Percentiles rank a stretch among this genome's conserved stretches.
These are phyloP conservation scores for Kluyveromyces siamensis DNA, from an alignment of 805 yeast species.

Conservation along the genomic window DNA sequence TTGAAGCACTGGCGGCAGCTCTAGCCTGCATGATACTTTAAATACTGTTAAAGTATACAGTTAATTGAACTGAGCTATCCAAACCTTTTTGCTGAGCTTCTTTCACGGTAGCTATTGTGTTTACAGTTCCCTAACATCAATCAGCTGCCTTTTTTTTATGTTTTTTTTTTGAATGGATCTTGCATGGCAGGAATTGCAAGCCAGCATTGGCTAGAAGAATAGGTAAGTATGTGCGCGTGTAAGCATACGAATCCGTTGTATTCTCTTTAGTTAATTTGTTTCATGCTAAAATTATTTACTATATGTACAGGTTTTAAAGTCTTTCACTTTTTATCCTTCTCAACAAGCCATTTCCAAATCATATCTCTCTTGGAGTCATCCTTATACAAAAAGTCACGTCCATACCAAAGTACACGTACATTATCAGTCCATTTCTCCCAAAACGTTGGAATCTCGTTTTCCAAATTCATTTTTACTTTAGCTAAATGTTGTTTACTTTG, in stretches of 20 bases:
- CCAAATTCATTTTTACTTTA: slow-evolving; percentile 11
- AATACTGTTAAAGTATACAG: too few relatives aligned
- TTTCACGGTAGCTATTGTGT: not conserved
- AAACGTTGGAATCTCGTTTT: slow-evolving; percentile 15
- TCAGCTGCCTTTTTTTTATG: not conserved
- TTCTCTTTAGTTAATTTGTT: not conserved
- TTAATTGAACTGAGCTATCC: not conserved
- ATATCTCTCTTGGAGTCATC: slow-evolving; percentile 34
- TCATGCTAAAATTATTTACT: not conserved
- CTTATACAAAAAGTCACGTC: slow-evolving; percentile 12
- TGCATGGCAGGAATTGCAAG: too few relatives aligned
- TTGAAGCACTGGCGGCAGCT: slow-evolving; percentile 30
- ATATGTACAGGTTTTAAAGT: slow-evolving; percentile 3
- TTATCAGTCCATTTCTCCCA: slow-evolving; percentile 14
- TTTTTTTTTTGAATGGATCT: not conserved
- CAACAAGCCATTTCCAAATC: slow-evolving; percentile 48
- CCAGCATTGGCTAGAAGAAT: too few relatives aligned
- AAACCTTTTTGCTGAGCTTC: not conserved
- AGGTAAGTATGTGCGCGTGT: too few relatives aligned
- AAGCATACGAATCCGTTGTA: too few relatives aligned
- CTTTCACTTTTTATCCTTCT: slow-evolving; percentile 32
- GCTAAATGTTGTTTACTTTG: slow-evolving; percentile 14
- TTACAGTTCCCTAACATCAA: not conserved
- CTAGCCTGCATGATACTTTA: slow-evolving; percentile 19
- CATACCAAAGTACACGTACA: slow-evolving; percentile 14